Conservation (phyloP, 805 yeast species). For the Candida ipomoeae region DNA sequence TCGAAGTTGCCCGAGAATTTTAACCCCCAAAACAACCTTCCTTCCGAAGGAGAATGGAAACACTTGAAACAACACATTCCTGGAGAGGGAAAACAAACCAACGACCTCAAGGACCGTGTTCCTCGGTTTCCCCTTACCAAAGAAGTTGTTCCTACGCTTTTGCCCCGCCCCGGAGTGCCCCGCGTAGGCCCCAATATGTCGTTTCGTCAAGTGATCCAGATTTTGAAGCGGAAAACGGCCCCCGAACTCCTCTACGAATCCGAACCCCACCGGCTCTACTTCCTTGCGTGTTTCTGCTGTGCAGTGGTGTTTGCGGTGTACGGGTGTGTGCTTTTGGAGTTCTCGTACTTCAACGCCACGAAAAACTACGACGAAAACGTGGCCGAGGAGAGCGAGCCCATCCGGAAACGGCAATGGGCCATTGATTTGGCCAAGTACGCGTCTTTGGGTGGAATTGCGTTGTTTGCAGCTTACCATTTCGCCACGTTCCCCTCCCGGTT, state of each 20-base stretch:
- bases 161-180: slow-evolving; percentile 78
- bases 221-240: slow-evolving; percentile 47
- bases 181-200: slow-evolving; percentile 54
- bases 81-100: slow-evolving; percentile 42
- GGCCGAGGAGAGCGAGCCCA: slow-evolving; percentile 40
- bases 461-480: slow-evolving; percentile 28
- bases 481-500: slow-evolving; percentile 60
- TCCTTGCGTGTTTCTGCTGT: slow-evolving; percentile 62
- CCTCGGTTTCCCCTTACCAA: slow-evolving; percentile 66
- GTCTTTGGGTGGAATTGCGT: slow-evolving; percentile 24
- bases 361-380: slow-evolving; percentile 51
- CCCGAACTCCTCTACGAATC: slow-evolving; percentile 81
- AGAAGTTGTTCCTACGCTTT: slow-evolving; percentile 59
- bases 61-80: slow-evolving; percentile 50
- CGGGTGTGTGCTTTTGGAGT: slow-evolving; percentile 57
- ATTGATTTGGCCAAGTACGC: slow-evolving; percentile 27
- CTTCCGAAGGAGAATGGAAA: slow-evolving; percentile 39
- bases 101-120: slow-evolving; percentile 53
- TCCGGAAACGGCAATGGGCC: slow-evolving; percentile 39
- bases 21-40: slow-evolving; percentile 28
- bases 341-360: slow-evolving; percentile 49
- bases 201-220: slow-evolving; percentile 58
- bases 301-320: slow-evolving; percentile 69
- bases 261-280: slow-evolving; percentile 77
- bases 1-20: slow-evolving; percentile 29